phyloP scores from a whole-genome alignment of 345 rosid genomes.

The Syzygium oleosum region DNA sequence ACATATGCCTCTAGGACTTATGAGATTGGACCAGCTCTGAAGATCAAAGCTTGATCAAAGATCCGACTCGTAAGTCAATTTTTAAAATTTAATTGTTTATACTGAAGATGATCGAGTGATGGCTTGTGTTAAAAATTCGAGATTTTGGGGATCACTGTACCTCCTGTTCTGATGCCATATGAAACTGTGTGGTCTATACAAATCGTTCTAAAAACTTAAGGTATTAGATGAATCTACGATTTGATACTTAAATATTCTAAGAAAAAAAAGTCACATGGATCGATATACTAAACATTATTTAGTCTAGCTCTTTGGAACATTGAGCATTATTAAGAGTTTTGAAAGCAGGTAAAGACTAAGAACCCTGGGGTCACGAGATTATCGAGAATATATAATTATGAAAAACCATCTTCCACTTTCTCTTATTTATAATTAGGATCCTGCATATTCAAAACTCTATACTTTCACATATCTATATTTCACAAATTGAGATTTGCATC shows the following conservation, averaged over 20 bases:
- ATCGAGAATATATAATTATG: not conserved
- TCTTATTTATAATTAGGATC: not conserved
- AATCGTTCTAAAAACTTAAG: not conserved
- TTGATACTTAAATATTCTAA: not conserved
- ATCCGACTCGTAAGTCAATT: not conserved
- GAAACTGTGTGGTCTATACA: too few relatives aligned
- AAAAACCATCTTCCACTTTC: not conserved
- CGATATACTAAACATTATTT: not conserved
- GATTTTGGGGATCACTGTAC: too few relatives aligned
- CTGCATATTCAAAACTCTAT: not conserved
- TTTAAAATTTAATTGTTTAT: not conserved
- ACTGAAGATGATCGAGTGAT: not conserved
- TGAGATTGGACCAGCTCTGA: too few relatives aligned
- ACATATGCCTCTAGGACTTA: not conserved
- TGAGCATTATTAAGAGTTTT: not conserved
- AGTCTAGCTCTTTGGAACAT: not conserved
- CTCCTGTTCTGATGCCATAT: too few relatives aligned
- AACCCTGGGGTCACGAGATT: not conserved
- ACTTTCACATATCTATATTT: not conserved
- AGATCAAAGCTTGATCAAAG: too few relatives aligned
- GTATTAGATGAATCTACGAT: rapidly evolving
- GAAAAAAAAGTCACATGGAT: not conserved
- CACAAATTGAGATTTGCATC: not conserved
- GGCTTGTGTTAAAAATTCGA: not conserved
- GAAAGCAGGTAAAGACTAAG: not conserved